Evolutionary conservation across 371 early-diverging fungal genomes (phyloP).

Genomic region (Mortierella sp.): DNA sequence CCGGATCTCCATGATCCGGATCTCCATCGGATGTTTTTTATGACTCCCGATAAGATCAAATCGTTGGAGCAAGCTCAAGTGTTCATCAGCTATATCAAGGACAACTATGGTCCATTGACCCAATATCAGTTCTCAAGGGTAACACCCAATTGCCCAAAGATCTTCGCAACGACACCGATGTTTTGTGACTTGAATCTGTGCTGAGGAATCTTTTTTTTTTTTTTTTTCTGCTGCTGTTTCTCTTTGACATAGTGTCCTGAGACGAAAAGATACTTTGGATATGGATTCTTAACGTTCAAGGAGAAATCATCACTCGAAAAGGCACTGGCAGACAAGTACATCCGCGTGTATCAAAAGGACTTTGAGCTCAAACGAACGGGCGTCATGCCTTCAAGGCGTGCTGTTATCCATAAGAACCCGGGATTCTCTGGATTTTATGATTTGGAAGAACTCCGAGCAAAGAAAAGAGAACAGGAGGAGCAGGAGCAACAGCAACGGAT

Average conservation of each 20-base stretch:
- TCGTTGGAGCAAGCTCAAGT: constrained; percentile 52
- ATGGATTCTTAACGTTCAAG: constrained; percentile 50
- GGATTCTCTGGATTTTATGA: constrained; percentile 41
- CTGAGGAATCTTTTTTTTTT: too few relatives aligned
- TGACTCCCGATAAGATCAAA: constrained; percentile 46
- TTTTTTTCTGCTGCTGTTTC: neutral
- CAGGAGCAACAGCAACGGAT: constrained; percentile 3
- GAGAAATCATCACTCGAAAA: constrained; percentile 32
- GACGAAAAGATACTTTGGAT: constrained; percentile 47
- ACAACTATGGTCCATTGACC: constrained; percentile 40
- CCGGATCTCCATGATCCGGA: constrained; percentile 10
- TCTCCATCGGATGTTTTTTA: constrained; percentile 38
- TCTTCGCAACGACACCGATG: too few relatives aligned
- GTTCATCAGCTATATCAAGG: constrained; percentile 45
- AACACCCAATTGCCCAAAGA: constrained; percentile 5
- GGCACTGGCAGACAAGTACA: constrained; percentile 28
- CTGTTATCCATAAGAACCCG: constrained; percentile 13
- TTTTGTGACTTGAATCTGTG: too few relatives aligned
- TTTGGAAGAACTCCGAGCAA: constrained; percentile 26
- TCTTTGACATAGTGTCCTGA: constrained; percentile 36
- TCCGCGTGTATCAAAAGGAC: constrained; percentile 38
- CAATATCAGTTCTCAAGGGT: constrained; percentile 53
- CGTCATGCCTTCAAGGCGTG: constrained; percentile 3
- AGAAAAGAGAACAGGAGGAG: neutral
- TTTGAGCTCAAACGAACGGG: constrained; percentile 40